Evolutionary conservation across 768 basidiomycete genomes (phyloP), one percentile per base, ranked within the genome.

Genomic region (Tylopilus sp.): DNA sequence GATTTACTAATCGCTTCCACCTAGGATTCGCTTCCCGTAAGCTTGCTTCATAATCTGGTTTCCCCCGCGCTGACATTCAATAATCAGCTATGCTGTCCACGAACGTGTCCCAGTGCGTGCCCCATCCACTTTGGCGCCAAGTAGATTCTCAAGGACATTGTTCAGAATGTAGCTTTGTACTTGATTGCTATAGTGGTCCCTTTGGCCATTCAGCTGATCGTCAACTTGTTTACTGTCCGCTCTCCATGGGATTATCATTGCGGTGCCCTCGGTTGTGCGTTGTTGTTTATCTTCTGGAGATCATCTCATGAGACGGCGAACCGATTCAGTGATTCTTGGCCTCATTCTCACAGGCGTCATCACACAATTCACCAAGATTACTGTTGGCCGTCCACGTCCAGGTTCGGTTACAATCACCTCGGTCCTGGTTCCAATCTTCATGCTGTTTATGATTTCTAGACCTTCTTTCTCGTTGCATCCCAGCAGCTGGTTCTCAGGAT

Each of bases 241-340:
- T 86, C 83, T 3, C 83, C 82, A 74, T 98, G 94, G 93, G 95
- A 97, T 62, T 72, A 87, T 26, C 95, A 97, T 63, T 85, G 82
- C 60, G 76, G 86, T 43, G 62, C 57, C 8, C 71, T 80, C 3
- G 77, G 77, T 15, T 52, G 79, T 78, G 51, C 30, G 75, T 65
- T 5, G 2, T 40, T 38, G 35, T 25, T 18, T 50, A 10, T 73
- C 10, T 77, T 72, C 64, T 9, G 42, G 36, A 21, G 51, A 10
- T 50, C 45, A 35, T 17, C 5, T 30, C 13, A 28, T 47, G n/a
- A 11, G 52, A 25, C 21, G 15, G 50, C 11, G 38, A 51, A 40
- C 50, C 26, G 45, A 25, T 51, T 56, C 61, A 85, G 86, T 92
- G 51, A 74, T 89, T 46, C 80, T 94, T 40, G 77, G 82, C n/a